Evolutionary conservation across 106 monocot genomes (phyloP), one percentile per base, ranked within the genome.

Genomic region (Platanthera zijinensis): DNA sequence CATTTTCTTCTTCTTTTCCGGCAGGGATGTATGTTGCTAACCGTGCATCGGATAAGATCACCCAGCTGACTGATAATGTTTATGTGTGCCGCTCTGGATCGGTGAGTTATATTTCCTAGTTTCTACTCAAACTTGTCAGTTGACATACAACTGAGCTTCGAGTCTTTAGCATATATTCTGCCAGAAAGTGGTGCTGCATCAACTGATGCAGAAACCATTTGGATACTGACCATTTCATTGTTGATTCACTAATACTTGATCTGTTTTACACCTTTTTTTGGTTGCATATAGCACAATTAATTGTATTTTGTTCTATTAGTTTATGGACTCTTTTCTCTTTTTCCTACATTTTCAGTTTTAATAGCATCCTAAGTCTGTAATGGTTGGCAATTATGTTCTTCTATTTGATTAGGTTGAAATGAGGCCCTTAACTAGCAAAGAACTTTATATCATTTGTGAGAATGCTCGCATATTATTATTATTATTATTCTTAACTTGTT

Each of bases 61-160:
- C 82, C 7, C 72, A 72, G 72, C 76, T 82, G 18, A 82, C 82
- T 1, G 82, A 82, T 52, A 82, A 77, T 71, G 77, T 82, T 53
- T 82, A 82, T 15, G 82, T 82, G 39, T 82, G 82, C 77, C 76
- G 82, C 10, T 82, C 82, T 57, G 82, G 82, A 72, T 82, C 82
- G 62, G 82, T 82, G 72, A 81, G 72, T 51, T 15, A 10, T 71
- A 71, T 71, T 48, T 19, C 19, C 3, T 7, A 14, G 49, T 1
- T 72, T 51, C 17, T 46, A 46, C 15, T 70, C 7, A 15, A 48
- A 48, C 47, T 70, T 48, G 25, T 67, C 0, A 12, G 30, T 30
- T 6, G 11, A 22, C 17, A 32, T 8, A 30, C 11, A 39, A 9
- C 1, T 39, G 67, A 5, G 59, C 21, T 59, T 59, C 18, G 59